phyloP scores from a whole-genome alignment of 331 rosid species.

The Malus hybrid region DNA sequence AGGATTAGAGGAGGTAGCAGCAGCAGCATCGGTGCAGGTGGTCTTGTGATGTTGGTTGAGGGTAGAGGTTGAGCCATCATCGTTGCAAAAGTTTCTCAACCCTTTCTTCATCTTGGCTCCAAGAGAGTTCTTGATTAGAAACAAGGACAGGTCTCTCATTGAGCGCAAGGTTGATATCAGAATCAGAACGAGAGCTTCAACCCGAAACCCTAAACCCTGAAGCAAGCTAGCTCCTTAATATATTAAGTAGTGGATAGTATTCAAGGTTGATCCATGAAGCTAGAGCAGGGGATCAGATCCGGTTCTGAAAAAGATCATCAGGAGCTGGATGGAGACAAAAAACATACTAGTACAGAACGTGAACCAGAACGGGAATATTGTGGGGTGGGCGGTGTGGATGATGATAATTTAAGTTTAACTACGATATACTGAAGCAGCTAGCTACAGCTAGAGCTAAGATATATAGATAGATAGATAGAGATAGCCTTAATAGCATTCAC shows the following conservation, averaged over 20 bases:
- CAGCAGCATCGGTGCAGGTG: not conserved
- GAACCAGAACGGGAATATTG: slow-evolving; percentile 12
- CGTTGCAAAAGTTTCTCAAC: slow-evolving; percentile 37
- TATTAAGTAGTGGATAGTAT: too few relatives aligned
- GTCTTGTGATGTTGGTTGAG: slow-evolving; percentile 24
- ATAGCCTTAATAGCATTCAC: slow-evolving; percentile 48
- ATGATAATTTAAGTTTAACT: not conserved
- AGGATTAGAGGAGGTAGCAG: not conserved
- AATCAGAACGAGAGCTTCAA: too few relatives aligned
- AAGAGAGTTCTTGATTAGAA: slow-evolving; percentile 19
- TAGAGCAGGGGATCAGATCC: not conserved
- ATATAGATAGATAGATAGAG: slow-evolving; percentile 14
- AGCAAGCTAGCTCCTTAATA: too few relatives aligned
- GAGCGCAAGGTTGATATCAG: not conserved
- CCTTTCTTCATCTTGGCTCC: slow-evolving; percentile 32
- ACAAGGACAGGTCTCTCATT: slow-evolving; percentile 24
- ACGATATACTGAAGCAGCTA: not conserved
- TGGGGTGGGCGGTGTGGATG: slow-evolving; percentile 39
- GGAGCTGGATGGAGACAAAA: not conserved
- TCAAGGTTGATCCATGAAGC: not conserved
- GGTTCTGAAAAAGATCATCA: not conserved
- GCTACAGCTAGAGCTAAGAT: not conserved
- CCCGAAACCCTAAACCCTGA: too few relatives aligned
- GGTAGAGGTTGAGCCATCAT: slow-evolving; percentile 45
- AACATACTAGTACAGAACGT: not conserved